phyloP scores from a whole-genome alignment of 495 filamentous ascomycete genomes.

The Pyrenula massariospora region DNA sequence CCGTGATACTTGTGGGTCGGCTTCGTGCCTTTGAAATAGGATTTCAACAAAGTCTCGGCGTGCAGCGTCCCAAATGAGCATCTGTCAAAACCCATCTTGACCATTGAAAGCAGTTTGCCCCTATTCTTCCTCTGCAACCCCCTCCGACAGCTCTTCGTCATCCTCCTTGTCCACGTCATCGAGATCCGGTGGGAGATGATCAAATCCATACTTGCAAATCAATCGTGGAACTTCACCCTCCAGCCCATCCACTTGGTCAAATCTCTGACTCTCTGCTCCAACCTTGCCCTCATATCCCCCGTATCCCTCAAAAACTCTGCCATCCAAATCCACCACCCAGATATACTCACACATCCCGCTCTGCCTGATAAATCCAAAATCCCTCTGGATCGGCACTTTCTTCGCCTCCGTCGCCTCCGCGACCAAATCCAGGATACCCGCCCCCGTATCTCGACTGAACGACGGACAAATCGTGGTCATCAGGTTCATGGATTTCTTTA shows the following conservation, averaged over 20 bases:
- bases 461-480: not conserved
- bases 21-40: too few species aligned
- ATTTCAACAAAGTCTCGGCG: too few species aligned
- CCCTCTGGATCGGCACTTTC: constrained; percentile 11
- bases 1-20: too few species aligned
- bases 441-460: constrained; percentile 2
- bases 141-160: not conserved
- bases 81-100: too few species aligned
- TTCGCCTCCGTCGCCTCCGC: constrained; percentile 9
- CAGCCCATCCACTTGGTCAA: not conserved
- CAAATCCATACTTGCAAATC: not conserved
- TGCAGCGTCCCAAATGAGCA: too few species aligned
- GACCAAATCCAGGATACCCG: constrained; percentile 11
- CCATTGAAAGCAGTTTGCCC: too few species aligned
- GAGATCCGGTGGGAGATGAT: not conserved
- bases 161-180: constrained; percentile 1
- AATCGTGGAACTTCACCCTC: not conserved
- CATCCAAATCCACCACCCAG: constrained; percentile 7
- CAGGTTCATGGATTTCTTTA: not conserved
- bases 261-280: not conserved
- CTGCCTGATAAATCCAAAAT: constrained; percentile 1
- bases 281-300: not conserved
- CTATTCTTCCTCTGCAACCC: not conserved
- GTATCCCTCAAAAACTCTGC: constrained; percentile 5
- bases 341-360: constrained; percentile 4